Percentiles rank a stretch among this genome's conserved stretches.
phyloP scores from a whole-genome alignment of 192 early-diverging fungal species.

The Entophlyctis luteolus region DNA sequence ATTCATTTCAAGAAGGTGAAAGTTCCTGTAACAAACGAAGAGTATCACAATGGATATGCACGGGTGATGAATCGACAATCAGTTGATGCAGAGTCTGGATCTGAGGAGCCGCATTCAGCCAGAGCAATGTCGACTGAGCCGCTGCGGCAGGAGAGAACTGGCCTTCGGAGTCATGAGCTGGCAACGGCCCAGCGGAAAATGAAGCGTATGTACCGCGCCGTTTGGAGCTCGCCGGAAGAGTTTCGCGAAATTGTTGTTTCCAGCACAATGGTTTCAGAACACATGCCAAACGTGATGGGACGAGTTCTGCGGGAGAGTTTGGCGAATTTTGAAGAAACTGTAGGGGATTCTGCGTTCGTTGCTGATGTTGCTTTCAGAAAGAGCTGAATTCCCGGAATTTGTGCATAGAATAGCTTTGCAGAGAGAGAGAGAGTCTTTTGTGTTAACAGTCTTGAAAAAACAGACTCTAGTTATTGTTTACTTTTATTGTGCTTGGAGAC shows the following conservation, averaged over 20 bases:
- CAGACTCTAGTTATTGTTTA: too few species aligned
- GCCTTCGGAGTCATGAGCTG: too few species aligned
- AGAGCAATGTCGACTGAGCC: neutral
- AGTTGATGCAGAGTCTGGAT: neutral
- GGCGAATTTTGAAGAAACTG: too few species aligned
- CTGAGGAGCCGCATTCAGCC: neutral
- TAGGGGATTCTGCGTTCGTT: too few species aligned
- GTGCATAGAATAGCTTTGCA: too few species aligned
- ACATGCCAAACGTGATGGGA: conserved; percentile 41
- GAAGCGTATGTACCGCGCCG: conserved; percentile 32
- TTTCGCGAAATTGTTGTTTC: conserved; percentile 44
- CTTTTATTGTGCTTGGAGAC: too few species aligned
- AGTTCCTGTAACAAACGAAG: neutral
- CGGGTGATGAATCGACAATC: neutral
- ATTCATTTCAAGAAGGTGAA: conserved; percentile 34
- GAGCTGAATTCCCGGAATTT: too few species aligned
- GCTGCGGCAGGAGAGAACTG: too few species aligned
- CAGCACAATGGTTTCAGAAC: conserved; percentile 41
- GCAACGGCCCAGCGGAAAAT: neutral
- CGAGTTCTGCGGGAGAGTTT: conserved; percentile 28
- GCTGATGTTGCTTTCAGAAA: too few species aligned
- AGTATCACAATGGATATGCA: too few species aligned
- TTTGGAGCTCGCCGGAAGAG: conserved; percentile 30
- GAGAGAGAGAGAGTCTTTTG: too few species aligned
- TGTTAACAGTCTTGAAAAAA: too few species aligned